Conservation (phyloP, 257 asterid species). For the Solanum tarijense region DNA sequence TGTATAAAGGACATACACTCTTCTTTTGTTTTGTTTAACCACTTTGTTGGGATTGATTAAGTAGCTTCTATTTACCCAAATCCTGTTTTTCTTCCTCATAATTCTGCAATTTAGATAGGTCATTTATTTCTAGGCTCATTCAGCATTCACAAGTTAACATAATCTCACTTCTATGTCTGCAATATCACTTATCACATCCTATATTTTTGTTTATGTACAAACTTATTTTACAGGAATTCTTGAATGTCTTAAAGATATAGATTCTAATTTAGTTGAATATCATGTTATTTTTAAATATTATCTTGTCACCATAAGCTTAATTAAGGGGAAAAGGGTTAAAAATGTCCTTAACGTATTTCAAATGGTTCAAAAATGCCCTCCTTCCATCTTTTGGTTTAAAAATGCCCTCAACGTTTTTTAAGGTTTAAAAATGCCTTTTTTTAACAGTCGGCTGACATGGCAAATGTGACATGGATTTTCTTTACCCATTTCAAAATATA, state of each 20-base stretch:
- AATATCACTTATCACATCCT: neutral
- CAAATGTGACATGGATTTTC: too few relatives aligned
- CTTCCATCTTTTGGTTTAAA: too few relatives aligned
- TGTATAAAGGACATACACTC: neutral
- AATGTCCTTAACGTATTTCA: too few relatives aligned
- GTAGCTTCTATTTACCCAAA: neutral
- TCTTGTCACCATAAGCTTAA: neutral
- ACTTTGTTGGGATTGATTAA: neutral
- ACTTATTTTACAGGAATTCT: neutral
- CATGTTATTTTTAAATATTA: neutral
- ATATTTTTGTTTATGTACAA: neutral
- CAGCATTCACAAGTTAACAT: neutral
- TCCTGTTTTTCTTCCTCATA: neutral
- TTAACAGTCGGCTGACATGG: too few relatives aligned
- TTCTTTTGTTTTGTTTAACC: neutral
- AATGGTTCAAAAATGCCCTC: too few relatives aligned
- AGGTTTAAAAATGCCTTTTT: too few relatives aligned
- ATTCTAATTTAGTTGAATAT: neutral
- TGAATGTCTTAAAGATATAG: neutral
- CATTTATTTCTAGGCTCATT: neutral
- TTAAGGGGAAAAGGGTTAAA: too few relatives aligned
- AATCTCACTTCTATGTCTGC: neutral
- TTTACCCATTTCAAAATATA: too few relatives aligned
- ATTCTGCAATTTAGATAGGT: neutral
- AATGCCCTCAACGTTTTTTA: too few relatives aligned